phyloP scores from a whole-genome alignment of 2,329 filamentous ascomycete species.

The Davidsoniella australis region DNA sequence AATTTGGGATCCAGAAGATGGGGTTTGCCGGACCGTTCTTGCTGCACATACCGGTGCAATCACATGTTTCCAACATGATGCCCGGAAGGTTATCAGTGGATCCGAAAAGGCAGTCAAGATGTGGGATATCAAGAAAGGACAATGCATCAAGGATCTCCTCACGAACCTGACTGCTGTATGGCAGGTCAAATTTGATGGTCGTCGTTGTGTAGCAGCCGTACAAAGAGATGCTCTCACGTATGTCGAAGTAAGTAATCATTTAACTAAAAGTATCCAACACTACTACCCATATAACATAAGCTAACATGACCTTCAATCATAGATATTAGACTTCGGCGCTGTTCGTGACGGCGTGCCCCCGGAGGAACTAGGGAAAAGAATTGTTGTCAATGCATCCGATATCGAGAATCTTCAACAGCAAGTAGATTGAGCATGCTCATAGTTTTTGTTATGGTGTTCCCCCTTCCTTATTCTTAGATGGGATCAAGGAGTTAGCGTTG shows the following conservation, averaged over 20 bases:
- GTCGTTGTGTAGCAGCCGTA: constrained; percentile 88
- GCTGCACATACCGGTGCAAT: constrained; percentile 94
- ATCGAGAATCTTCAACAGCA: constrained; percentile 23
- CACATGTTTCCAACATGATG: constrained; percentile 96
- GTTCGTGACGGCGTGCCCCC: constrained; percentile 70
- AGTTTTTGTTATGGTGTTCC: not conserved
- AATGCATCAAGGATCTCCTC: constrained; percentile 81
- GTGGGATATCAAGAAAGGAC: constrained; percentile 89
- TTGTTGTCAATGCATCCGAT: constrained; percentile 43
- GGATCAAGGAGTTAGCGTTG: too few relatives aligned
- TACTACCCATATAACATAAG: constrained; percentile 4
- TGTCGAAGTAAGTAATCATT: constrained; percentile 57
- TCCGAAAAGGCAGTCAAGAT: constrained; percentile 94
- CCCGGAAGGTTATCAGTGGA: constrained; percentile 88
- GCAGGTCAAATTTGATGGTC: constrained; percentile 96
- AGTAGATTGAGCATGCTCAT: not conserved
- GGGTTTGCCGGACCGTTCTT: constrained; percentile 75
- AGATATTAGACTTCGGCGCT: constrained; percentile 97
- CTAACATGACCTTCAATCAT: constrained; percentile 19
- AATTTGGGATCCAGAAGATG: constrained; percentile 92
- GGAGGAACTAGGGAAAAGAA: constrained; percentile 62
- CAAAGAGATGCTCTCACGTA: constrained; percentile 86
- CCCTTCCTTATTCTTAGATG: too few relatives aligned
- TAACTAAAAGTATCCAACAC: constrained; percentile 1
- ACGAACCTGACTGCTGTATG: constrained; percentile 93